Base-by-base conservation (phyloP, 2,329 filamentous ascomycete genomes). In the Hypoxylon sp. region DNA sequence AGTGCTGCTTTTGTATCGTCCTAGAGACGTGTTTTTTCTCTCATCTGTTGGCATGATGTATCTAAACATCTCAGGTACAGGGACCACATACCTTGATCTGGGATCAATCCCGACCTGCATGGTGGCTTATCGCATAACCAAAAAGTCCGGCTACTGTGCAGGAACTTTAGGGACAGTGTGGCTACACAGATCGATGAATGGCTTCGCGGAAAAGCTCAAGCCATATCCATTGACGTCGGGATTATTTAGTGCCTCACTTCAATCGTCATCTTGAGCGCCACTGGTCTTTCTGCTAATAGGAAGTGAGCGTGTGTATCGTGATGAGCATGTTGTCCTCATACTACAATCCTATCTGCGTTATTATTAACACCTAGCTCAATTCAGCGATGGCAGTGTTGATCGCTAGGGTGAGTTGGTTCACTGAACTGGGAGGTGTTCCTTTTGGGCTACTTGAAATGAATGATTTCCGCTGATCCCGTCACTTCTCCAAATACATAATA, bases 81-180 rank as follows among this genome's bases (percentile, higher is more conserved):
- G 40, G 37, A 21, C 4, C 21, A 15, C 29, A 23, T 31, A 17
- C 26, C 26, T 32, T 1, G 21, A 30, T 8, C 12, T 23, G n/a
- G 15, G n/a, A 32, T 37, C 7, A 31, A 40, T 34, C 32, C 23
- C 20, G 30, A 16, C 17, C 16, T 48, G 17, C 13, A 34, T 23
- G 37, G 13, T 26, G 43, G 48, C 27, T 56, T 52, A 43, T 44
- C 41, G 48, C 47, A 56, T 51, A 41, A 20, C 23, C 36, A 40
- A 40, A 37, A 48, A 36, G 35, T 43, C 44, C 37, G 52, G 42
- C 19, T 36, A 43, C 41, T 30, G 41, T 47, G 31, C 23, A 21
- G 35, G 12, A 47, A 52, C 26, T 30, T 47, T 25, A 25, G 26
- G 27, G 36, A 32, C 38, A 23, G 12, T 17, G 8, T 12, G 9